Percentiles rank a stretch among this genome's conserved stretches.
Evolutionary conservation across 768 basidiomycete genomes (phyloP).

Genomic region (Panaeolus papilionaceus): DNA sequence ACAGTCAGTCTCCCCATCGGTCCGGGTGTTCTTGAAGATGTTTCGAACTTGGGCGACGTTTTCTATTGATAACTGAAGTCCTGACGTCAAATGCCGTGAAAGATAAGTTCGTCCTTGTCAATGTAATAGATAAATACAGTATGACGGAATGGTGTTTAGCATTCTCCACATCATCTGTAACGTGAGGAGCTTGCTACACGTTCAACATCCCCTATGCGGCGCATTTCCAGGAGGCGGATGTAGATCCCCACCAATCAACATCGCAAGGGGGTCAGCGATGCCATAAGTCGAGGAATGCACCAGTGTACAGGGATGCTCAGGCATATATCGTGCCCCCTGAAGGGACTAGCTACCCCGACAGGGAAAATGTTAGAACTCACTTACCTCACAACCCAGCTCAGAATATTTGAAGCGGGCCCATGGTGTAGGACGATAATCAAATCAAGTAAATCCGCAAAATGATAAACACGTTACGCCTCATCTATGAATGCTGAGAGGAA

Average conservation of each 20-base stretch:
- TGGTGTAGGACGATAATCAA: background rate
- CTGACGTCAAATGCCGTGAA: background rate
- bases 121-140: background rate
- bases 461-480: background rate
- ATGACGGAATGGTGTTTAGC: background rate
- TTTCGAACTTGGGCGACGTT: background rate
- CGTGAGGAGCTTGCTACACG: background rate
- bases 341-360: background rate
- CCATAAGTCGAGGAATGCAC: conserved; percentile 9
- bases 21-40: background rate
- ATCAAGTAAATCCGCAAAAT: conserved; percentile 13
- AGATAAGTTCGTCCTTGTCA: background rate
- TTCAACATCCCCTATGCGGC: background rate
- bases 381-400: conserved; percentile 6
- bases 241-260: background rate
- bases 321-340: background rate
- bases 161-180: background rate
- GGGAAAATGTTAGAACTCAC: background rate
- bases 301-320: background rate
- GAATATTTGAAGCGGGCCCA: background rate
- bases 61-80: background rate
- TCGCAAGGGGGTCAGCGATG: background rate
- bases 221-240: background rate
- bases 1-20: background rate
- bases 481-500: conserved; percentile 1